Evolutionary conservation across 2,329 filamentous ascomycete species (phyloP), one percentile per base, ranked within the genome.

Genomic region (Mycosphaerella sp.): DNA sequence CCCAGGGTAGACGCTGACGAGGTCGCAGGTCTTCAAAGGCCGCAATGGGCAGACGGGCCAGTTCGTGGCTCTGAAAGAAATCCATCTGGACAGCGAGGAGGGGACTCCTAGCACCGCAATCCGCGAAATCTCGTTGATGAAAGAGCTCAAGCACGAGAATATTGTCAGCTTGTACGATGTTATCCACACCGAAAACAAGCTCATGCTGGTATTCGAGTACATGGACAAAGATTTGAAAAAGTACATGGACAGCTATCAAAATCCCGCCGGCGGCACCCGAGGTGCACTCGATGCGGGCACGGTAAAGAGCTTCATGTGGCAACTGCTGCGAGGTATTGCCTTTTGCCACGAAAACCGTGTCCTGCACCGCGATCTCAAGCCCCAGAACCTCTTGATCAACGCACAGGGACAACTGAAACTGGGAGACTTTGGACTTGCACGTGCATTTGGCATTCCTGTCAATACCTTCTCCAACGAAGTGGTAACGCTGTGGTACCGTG

Each of bases 251-350:
- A 64, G 59, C 54, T 67, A 68, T 56, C 51, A 57, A 38, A 61
- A 56, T 21, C 63, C 64, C 7, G 88, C 85, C 6, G 81, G 90
- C 55, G 90, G 91, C 66, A 89, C 96, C 64, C 82, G 90, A 49
- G 92, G 93, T 58, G 89, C 90, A 46, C 79, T 98, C 52, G 91
- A 95, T 70, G 87, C 89, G 39, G 76, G 81, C 53, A 93, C 89
- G 52, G 96, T 98, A 80, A 97, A 97, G 76, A 95, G 89, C 23
- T 98, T 97, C 80, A 97, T 97, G 92, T 93, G 92, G 74, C 93
- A 98, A 75, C 82, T 98, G 32, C 83, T 97, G 58, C 85, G 89
- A 66, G 93, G 93, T 52, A 96, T 97, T 67, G 91, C 93, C 58
- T 98, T 97, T 70, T 98, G 93, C 75, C 93, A 98, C 74, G 89